Conservation (phyloP, 768 basidiomycete species). For the Chlorophyllum brunneum region DNA sequence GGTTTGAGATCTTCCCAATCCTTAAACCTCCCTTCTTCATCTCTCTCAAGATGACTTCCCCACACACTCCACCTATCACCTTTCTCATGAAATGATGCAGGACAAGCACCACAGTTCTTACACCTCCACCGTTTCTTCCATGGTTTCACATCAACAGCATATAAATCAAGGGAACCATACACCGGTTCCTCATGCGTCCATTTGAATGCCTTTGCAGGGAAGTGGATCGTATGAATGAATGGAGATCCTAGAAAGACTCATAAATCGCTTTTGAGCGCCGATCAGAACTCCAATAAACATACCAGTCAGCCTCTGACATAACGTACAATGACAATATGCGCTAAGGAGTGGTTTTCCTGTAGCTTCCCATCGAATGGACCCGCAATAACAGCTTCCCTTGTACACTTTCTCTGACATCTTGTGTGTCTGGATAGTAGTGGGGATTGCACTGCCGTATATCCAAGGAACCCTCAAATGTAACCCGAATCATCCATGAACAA, state of each 20-base stretch:
- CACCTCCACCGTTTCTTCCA: slow-evolving; percentile 65
- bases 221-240: slow-evolving; percentile 61
- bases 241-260: slow-evolving; percentile 41
- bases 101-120: slow-evolving; percentile 51
- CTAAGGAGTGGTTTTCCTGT: slow-evolving; percentile 46
- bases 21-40: slow-evolving; percentile 44
- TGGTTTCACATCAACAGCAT: slow-evolving; percentile 43
- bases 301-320: slow-evolving; percentile 64
- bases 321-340: slow-evolving; percentile 68
- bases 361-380: slow-evolving; percentile 44
- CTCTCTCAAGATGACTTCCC: slow-evolving; percentile 53
- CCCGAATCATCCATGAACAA: no score
- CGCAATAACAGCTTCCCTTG: slow-evolving; percentile 58
- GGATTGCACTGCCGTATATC: no score
- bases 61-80: slow-evolving; percentile 51
- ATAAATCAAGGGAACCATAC: slow-evolving; percentile 38
- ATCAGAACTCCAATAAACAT: slow-evolving; percentile 14
- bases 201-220: slow-evolving; percentile 41
- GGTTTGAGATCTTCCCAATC: slow-evolving; percentile 56
- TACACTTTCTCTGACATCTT: slow-evolving; percentile 20
- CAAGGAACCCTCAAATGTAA: no score
- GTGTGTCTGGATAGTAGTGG: background rate
- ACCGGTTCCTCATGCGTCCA: slow-evolving; percentile 47
- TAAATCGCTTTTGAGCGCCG: background rate
- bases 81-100: slow-evolving; percentile 50